Percentiles rank a stretch among this genome's conserved stretches.
Evolutionary conservation across 139 green algal species (phyloP).

Genomic region (Haematococcus sp.): DNA sequence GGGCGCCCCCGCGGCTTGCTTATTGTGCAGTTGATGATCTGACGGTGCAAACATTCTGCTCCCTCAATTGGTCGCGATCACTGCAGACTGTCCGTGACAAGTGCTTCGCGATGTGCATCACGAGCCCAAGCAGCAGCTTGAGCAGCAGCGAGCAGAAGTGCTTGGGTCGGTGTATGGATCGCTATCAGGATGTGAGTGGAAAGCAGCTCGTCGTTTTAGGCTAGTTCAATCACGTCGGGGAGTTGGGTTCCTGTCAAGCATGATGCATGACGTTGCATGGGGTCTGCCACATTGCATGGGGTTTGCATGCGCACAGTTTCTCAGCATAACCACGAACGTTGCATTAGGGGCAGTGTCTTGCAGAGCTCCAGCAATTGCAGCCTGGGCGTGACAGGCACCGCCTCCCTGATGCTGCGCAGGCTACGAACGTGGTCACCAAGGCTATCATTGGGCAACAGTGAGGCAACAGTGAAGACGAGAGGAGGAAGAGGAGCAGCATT

Average conservation of each 20-base stretch:
- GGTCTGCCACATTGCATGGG: background rate
- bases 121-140: slow-evolving; percentile 78
- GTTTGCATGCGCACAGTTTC: background rate
- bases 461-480: background rate
- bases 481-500: too few relatives aligned
- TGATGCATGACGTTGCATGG: background rate
- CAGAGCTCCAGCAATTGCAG: too few relatives aligned
- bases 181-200: slow-evolving; percentile 78
- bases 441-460: slow-evolving; percentile 13
- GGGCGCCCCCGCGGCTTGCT: background rate
- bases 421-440: slow-evolving; percentile 22
- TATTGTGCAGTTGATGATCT: background rate
- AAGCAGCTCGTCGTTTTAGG: background rate
- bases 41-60: background rate
- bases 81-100: slow-evolving; percentile 90
- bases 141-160: slow-evolving; percentile 89
- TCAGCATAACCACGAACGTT: too few relatives aligned
- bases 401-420: too few relatives aligned
- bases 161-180: slow-evolving; percentile 83
- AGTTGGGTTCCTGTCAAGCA: too few relatives aligned
- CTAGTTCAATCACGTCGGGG: too few relatives aligned
- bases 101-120: slow-evolving; percentile 92
- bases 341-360: too few relatives aligned
- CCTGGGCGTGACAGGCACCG: too few relatives aligned
- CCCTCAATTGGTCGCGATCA: background rate